A percentile compares a stretch with the other conserved stretches of the same genome.
These are phyloP conservation scores for Fusarium austroafricanum DNA, from an alignment of 2,329 filamentous ascomycete genomes.

Conservation along the genomic window DNA sequence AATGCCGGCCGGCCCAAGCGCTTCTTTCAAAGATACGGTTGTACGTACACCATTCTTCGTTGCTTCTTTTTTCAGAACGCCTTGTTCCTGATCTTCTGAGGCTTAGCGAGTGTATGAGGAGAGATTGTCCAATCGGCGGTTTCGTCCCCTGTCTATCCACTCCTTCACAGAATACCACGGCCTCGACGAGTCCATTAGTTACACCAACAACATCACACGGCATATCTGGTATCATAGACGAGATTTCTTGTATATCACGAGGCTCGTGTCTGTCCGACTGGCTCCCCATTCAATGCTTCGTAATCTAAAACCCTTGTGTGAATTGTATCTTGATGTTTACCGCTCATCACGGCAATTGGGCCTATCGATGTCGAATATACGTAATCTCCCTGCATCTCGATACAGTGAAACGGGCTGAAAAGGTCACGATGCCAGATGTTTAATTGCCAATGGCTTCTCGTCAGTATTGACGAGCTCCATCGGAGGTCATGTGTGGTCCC, in stretches of 20 bases:
- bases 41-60: neutral
- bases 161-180: constrained; percentile 5
- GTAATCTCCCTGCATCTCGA: constrained; percentile 21
- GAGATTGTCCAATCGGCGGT: constrained; percentile 38
- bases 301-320: constrained; percentile 29
- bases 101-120: constrained; percentile 13
- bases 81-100: constrained; percentile 13
- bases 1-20: constrained; percentile 5
- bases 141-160: constrained; percentile 16
- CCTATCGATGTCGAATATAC: constrained; percentile 18
- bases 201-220: constrained; percentile 17
- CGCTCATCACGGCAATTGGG: constrained; percentile 18
- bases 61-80: constrained; percentile 25
- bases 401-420: constrained; percentile 24
- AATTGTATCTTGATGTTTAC: constrained; percentile 29
- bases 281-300: constrained; percentile 6
- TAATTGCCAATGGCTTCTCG: constrained; percentile 43
- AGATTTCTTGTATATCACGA: constrained; percentile 28
- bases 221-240: constrained; percentile 11
- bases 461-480: constrained; percentile 40
- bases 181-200: constrained; percentile 23
- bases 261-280: constrained; percentile 14
- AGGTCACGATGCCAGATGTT: constrained; percentile 46
- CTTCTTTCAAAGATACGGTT: constrained; percentile 1
- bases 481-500: constrained; percentile 41